Conservation (phyloP, 2,329 filamentous ascomycete species). For the Teratosphaeria epicoccoides region DNA sequence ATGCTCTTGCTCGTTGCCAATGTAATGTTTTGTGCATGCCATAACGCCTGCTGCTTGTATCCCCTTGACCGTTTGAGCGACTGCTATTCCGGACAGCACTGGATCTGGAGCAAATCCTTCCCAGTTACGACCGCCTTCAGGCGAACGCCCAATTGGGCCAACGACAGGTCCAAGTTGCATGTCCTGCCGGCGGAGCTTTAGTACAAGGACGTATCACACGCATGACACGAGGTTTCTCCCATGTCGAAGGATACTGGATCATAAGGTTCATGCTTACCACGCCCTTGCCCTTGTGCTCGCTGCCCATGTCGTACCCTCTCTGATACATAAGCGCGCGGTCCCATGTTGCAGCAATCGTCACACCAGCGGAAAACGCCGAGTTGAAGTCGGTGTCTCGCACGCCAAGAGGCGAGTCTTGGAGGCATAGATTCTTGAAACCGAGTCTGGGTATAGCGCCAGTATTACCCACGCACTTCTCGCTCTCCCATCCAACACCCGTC, state of each 20-base stretch:
- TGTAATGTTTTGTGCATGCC: constrained; percentile 70
- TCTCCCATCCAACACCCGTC: constrained; percentile 69
- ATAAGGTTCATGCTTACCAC: constrained; percentile 26
- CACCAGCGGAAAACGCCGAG: constrained; percentile 69
- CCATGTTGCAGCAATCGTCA: constrained; percentile 76
- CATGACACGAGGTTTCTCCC: neutral
- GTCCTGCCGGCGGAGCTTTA: constrained; percentile 30
- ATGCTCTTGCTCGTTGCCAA: constrained; percentile 65
- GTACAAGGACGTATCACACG: neutral
- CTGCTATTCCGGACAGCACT: constrained; percentile 60
- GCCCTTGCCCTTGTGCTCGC: constrained; percentile 64
- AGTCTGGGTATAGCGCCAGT: constrained; percentile 57
- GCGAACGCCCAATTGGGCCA: constrained; percentile 56
- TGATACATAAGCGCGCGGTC: constrained; percentile 59
- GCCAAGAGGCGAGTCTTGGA: constrained; percentile 78
- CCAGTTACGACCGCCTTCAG: constrained; percentile 48
- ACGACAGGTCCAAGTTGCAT: constrained; percentile 68
- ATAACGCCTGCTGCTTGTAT: constrained; percentile 75
- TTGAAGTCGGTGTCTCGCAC: constrained; percentile 68
- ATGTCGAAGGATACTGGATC: neutral
- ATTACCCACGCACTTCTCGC: constrained; percentile 69
- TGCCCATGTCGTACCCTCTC: constrained; percentile 62
- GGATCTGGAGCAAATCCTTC: constrained; percentile 63
- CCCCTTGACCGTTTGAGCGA: constrained; percentile 63
- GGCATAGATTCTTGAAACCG: constrained; percentile 62